Conservation (phyloP, 495 filamentous ascomycete genomes). For the Wilcoxina mikolae region DNA sequence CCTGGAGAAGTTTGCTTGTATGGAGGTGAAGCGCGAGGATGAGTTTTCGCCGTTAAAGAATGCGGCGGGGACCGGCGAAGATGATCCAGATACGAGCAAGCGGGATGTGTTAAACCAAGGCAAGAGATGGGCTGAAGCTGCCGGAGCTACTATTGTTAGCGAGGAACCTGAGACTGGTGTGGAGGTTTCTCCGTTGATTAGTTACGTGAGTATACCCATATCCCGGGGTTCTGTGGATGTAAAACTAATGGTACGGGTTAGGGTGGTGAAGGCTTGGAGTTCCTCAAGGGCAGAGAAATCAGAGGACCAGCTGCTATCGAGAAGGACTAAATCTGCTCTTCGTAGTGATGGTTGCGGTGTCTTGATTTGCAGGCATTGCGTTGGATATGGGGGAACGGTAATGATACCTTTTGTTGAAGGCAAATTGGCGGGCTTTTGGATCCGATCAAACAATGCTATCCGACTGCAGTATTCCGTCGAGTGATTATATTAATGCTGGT, state of each 20-base stretch:
- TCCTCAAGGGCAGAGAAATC: constrained; percentile 57
- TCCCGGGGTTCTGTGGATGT: constrained; percentile 7
- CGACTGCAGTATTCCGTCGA: too few relatives aligned
- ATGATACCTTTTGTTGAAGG: too few relatives aligned
- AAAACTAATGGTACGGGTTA: constrained; percentile 35
- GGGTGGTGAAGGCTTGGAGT: constrained; percentile 82
- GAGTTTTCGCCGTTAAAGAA: constrained; percentile 99
- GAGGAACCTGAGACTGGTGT: constrained; percentile 55
- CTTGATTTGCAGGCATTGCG: too few relatives aligned
- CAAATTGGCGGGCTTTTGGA: too few relatives aligned
- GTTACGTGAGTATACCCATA: constrained; percentile 62
- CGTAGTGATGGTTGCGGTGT: too few relatives aligned
- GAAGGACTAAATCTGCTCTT: too few relatives aligned
- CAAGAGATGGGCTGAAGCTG: constrained; percentile 63
- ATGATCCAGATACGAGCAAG: constrained; percentile 85
- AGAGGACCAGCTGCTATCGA: constrained; percentile 64
- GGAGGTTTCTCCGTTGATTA: constrained; percentile 83
- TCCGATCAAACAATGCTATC: too few relatives aligned
- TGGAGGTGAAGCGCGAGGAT: constrained; percentile 93
- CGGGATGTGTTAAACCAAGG: constrained; percentile 82
- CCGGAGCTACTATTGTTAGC: constrained; percentile 61
- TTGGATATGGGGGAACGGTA: too few relatives aligned
- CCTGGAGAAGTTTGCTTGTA: constrained; percentile 76
- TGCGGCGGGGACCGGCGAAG: constrained; percentile 73
- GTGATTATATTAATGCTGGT: too few relatives aligned